Conservation (phyloP, 306 rosid genomes). For the Cicer arietinum region DNA sequence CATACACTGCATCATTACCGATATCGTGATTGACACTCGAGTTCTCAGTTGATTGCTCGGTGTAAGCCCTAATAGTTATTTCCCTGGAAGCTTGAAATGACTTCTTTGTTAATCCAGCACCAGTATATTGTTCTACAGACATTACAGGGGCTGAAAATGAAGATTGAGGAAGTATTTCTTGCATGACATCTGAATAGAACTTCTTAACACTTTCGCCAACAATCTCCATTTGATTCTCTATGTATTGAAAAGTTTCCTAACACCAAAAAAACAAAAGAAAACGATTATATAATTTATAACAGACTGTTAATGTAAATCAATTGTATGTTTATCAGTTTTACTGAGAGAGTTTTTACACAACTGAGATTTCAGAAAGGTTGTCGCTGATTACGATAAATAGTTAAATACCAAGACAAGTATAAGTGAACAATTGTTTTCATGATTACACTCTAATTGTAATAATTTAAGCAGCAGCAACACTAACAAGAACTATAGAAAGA, state of each 20-base stretch:
- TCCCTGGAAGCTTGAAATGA: conserved; percentile 44
- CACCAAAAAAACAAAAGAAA: conserved; percentile 33
- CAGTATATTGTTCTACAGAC: conserved; percentile 45
- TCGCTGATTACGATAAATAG: not conserved
- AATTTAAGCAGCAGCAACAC: not conserved
- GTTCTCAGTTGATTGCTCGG: conserved; percentile 40
- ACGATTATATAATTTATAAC: not conserved
- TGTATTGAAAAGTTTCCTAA: conserved; percentile 75
- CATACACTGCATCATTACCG: conserved; percentile 40
- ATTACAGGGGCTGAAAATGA: conserved; percentile 42
- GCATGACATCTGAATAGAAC: conserved; percentile 71
- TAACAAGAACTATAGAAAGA: too few species aligned
- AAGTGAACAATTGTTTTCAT: conserved; percentile 15
- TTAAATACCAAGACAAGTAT: not conserved
- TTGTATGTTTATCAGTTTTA: conserved; percentile 3
- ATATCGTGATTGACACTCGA: conserved; percentile 41
- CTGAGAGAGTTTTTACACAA: not conserved
- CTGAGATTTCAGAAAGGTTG: conserved; percentile 9
- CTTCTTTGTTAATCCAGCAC: conserved; percentile 44
- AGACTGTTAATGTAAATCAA: conserved; percentile 16
- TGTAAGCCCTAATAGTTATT: conserved; percentile 37
- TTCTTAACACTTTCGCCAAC: conserved; percentile 77
- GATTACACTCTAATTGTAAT: conserved; percentile 21
- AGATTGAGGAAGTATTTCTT: conserved; percentile 69
- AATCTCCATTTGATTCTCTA: conserved; percentile 80